These are phyloP conservation scores for Fusarium equiseti DNA, from an alignment of 2,329 filamentous ascomycete genomes.

Conservation along the genomic window DNA sequence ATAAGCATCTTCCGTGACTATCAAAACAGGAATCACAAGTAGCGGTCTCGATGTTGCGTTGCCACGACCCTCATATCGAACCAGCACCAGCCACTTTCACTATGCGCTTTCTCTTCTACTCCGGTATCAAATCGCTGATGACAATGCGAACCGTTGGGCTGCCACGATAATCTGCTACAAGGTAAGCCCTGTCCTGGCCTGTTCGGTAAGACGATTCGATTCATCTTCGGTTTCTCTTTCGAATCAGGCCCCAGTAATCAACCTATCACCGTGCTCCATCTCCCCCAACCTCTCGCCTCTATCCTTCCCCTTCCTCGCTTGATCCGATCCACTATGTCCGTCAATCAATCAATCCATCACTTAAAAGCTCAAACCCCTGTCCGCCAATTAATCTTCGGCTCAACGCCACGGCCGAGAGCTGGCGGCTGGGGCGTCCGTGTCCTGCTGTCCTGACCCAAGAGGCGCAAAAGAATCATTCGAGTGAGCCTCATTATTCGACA, in stretches of 20 bases:
- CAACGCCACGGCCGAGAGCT: slow-evolving; percentile 26
- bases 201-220: slow-evolving; percentile 11
- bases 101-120: neutral
- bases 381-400: slow-evolving; percentile 16
- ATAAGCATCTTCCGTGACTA: slow-evolving; percentile 13
- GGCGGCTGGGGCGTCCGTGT: slow-evolving; percentile 13
- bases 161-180: slow-evolving; percentile 15
- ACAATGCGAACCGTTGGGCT: slow-evolving; percentile 12
- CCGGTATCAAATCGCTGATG: neutral
- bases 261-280: slow-evolving; percentile 16
- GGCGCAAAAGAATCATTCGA: slow-evolving; percentile 24
- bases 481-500: slow-evolving; percentile 31
- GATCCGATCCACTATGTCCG: slow-evolving; percentile 8
- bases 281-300: slow-evolving; percentile 16
- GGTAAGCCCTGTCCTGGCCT: neutral
- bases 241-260: slow-evolving; percentile 22
- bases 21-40: slow-evolving; percentile 28
- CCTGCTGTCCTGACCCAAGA: slow-evolving; percentile 2
- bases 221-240: slow-evolving; percentile 17
- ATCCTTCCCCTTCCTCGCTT: slow-evolving; percentile 23
- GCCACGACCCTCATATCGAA: slow-evolving; percentile 22
- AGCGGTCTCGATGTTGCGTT: slow-evolving; percentile 30
- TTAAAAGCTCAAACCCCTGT: slow-evolving; percentile 14
- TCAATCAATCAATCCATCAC: slow-evolving; percentile 14
- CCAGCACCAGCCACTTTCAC: slow-evolving; percentile 16